Conservation (phyloP, 306 rosid species). For the Elaeagnus macrophylla region DNA sequence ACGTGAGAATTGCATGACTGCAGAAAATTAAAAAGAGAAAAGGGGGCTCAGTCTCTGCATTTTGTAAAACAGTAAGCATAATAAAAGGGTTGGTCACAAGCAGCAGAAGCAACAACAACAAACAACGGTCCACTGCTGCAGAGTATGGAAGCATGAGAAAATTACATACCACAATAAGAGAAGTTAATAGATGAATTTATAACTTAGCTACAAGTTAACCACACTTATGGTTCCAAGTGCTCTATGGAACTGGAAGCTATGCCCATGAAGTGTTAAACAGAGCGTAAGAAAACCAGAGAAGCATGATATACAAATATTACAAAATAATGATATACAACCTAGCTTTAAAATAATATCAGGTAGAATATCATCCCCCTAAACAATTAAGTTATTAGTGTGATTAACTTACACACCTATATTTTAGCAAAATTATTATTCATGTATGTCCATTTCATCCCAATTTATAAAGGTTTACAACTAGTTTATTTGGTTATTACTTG, state of each 20-base stretch:
- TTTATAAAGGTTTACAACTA: too few species aligned
- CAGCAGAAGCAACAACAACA: neutral
- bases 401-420: neutral
- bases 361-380: neutral
- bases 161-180: neutral
- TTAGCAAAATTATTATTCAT: neutral
- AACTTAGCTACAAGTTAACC: neutral
- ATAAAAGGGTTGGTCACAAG: slow-evolving; percentile 4
- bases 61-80: neutral
- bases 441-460: too few species aligned
- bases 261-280: neutral
- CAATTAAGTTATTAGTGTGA: neutral
- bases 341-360: neutral
- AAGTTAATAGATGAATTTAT: neutral
- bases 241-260: neutral
- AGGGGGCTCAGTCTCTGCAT: neutral
- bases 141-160: neutral
- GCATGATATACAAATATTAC: neutral
- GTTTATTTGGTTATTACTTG: too few species aligned
- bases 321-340: neutral
- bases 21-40: slow-evolving; percentile 6
- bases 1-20: slow-evolving; percentile 86
- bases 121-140: neutral
- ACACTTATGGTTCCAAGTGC: neutral
- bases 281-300: neutral